Base-by-base conservation (phyloP, 352 stramenopile species). In the Phytophthora citrophthora region DNA sequence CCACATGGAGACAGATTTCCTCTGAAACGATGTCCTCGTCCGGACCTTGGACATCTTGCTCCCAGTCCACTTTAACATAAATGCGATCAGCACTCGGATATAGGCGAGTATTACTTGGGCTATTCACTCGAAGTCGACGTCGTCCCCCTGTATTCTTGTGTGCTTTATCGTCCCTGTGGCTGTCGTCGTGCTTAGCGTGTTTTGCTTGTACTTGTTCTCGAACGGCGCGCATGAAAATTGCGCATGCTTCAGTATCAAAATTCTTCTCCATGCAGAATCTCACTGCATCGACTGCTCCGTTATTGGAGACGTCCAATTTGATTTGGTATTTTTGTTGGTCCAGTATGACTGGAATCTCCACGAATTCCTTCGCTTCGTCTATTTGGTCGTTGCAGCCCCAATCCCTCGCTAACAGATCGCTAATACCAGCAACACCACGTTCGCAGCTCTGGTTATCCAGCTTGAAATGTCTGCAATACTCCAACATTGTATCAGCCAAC, bases 301-400 rank as follows among this genome's bases (percentile, higher is more conserved):
- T 69, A n/a, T 54, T 62, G 3, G 45, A 39, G 0, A 41, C 18
- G 1, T 66, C 38, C 0, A 75, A 16, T 16, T 53, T 45, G 6
- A 83, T 39, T n/a, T 61, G 18, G 16, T 64, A 13, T 15, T 58
- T 10, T 9, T 70, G 52, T 9, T 62, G 34, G 12, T 80, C 64
- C 4, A 73, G 31, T 44, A 56, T 18, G 16, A 84, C 13, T 1
- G 53, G 32, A 29, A 80, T 45, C 24, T 64, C 63, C 27, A 66
- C 36, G 12, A 62, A 54, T 31, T 51, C 18, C 23, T 52, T 53
- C 4, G 9, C 49, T 59, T 61, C 8, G n/a, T 51, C n/a, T 5
- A 48, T 16, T 32, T 49, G 54, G 15, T 74, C 63, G 2, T 72
- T 60, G 24, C 81, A 90, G 13, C 81, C 79, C 81, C 81, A 90